Conservation (phyloP, 148 eudicot genomes). For the Polygonum maritimum region DNA sequence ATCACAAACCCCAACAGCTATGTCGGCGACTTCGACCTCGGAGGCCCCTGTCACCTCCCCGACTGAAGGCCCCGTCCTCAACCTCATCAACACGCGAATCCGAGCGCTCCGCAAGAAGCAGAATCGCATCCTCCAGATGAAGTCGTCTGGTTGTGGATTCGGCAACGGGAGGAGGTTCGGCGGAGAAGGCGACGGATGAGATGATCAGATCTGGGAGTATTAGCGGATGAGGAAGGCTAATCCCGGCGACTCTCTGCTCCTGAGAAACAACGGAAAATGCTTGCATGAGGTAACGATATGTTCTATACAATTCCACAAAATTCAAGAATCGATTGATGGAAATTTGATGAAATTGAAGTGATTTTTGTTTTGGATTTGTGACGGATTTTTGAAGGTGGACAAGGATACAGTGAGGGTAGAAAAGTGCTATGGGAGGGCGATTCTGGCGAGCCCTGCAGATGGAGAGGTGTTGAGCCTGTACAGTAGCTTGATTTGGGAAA, state of each 20-base stretch:
- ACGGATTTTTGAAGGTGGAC: slow-evolving; percentile 35
- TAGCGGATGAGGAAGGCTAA: slow-evolving; percentile 43
- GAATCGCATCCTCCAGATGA: slow-evolving; percentile 66
- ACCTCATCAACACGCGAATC: slow-evolving; percentile 65
- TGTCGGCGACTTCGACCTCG: slow-evolving; percentile 13
- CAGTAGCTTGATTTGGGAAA: slow-evolving; percentile 68
- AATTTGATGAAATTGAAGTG: not conserved
- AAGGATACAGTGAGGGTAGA: slow-evolving; percentile 53
- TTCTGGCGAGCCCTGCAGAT: slow-evolving; percentile 64
- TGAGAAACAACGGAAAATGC: slow-evolving; percentile 60
- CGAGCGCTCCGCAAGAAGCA: slow-evolving; percentile 68
- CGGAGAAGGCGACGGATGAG: slow-evolving; percentile 26
- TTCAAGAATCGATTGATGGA: not conserved
- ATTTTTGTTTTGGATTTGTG: not conserved
- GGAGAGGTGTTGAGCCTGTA: slow-evolving; percentile 61
- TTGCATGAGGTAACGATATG: slow-evolving; percentile 52
- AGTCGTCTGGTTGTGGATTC: slow-evolving; percentile 43
- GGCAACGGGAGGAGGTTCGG: slow-evolving; percentile 23
- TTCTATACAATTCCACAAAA: not conserved
- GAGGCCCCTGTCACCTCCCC: not conserved
- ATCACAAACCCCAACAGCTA: slow-evolving; percentile 11
- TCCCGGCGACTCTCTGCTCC: slow-evolving; percentile 50
- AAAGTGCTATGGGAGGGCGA: slow-evolving; percentile 73
- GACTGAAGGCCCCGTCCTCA: slow-evolving; percentile 71
- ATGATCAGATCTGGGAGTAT: slow-evolving; percentile 32